Base-by-base conservation (phyloP, 176 grass and related monocot species). In the Aegilops bicornis region DNA sequence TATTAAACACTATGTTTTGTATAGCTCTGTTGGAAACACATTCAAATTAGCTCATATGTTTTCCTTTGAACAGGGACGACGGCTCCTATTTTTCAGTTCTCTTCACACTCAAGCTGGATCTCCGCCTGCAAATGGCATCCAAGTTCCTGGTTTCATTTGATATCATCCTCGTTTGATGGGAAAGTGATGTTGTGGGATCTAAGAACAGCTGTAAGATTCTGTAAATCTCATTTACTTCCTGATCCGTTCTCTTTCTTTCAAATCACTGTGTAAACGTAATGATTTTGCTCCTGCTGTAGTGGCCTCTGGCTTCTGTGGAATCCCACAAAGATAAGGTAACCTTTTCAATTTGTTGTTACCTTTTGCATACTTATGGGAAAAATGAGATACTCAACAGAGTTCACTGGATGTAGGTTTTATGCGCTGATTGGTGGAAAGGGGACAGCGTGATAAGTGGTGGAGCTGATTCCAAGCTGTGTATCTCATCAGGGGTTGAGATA, bases 151-250 rank as follows among this genome's bases (percentile, higher is more conserved):
- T 96, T 90, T 84, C 97, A 96, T 91, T 83, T 99, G 77, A 24
- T 99, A 83, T 99, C 97, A 39, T 89, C 97, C 30, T 99, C 94
- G 45, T 99, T 90, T 79, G 97, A 99, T 87, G 97, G 97, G 68
- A 96, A 96, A 86, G 94, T 99, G 29, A 99, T 97, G 94, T 69
- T 99, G n/a, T 99, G 97, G 97, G 97, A 99, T 85, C 90, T 99
- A 72, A 94, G 97, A 76, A 99, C 97, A 64, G 97, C 92, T 43
- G 97, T 97, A 96, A 77, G 78, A 70, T 92, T 85, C 77, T 42
- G 48, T 62, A 56, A 54, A 69, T 87, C 45, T 86, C 17, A 1
- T 31, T 66, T 69, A 13, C 27, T 65, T 83, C 63, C 48, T 83
- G 43, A 67, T 48, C 39, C 74, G 7, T 25, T 16, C 24, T n/a